These are phyloP conservation scores for Meripilus lineatus DNA, from an alignment of 1,284 basidiomycete genomes.

Conservation along the genomic window DNA sequence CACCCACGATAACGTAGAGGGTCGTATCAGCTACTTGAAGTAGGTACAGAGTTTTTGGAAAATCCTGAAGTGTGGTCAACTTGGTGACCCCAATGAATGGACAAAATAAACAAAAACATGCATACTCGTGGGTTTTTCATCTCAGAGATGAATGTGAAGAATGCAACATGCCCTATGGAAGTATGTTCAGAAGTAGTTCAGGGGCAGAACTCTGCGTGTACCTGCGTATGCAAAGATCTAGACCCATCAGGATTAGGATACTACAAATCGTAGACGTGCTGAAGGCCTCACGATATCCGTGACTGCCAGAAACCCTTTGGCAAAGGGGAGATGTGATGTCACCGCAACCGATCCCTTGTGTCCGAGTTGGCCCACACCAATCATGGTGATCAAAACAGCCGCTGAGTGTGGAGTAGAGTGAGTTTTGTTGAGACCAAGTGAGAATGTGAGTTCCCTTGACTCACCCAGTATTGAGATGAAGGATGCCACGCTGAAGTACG, in stretches of 20 bases:
- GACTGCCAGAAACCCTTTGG: conserved; percentile 46
- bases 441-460: conserved; percentile 23
- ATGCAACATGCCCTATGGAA: conserved; percentile 29
- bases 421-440: neutral
- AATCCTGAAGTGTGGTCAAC: conserved; percentile 16
- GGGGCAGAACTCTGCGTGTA: conserved; percentile 11
- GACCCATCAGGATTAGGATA: neutral
- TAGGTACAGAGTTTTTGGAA: conserved; percentile 25
- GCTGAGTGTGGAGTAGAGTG: conserved; percentile 16
- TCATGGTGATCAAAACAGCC: conserved; percentile 42
- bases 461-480: conserved; percentile 35
- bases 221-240: conserved; percentile 53
- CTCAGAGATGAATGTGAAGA: conserved; percentile 54
- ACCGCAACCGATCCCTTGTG: conserved; percentile 35
- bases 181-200: neutral
- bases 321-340: conserved; percentile 38
- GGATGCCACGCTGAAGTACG: conserved; percentile 27
- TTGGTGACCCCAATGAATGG: no score
- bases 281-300: conserved; percentile 41
- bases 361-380: conserved; percentile 44
- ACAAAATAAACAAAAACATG: neutral
- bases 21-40: conserved; percentile 28
- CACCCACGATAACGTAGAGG: conserved; percentile 27
- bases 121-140: conserved; percentile 41
- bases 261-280: neutral